Conservation (phyloP, 225 moss, liverwort and hornwort genomes). For the Sphagnum tenellum region DNA sequence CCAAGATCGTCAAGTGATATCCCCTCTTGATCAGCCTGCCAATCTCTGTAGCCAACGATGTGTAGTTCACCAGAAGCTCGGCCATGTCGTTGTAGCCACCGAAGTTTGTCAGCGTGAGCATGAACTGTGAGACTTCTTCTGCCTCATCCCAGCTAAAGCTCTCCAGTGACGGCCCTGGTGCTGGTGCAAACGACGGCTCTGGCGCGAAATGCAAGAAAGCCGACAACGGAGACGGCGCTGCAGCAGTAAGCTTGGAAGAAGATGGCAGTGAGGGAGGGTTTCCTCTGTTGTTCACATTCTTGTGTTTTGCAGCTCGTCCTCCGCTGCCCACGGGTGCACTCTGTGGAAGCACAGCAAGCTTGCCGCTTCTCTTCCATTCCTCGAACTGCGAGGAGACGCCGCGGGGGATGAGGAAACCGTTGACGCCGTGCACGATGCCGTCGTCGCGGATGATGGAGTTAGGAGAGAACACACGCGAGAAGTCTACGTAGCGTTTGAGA, state of each 20-base stretch:
- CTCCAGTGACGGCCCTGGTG: conserved; percentile 52
- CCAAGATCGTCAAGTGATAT: conserved; percentile 65
- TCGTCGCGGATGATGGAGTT: conserved; percentile 69
- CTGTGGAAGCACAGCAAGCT: conserved; percentile 28
- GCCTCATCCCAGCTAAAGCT: conserved; percentile 25
- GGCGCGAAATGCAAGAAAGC: not conserved
- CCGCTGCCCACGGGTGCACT: conserved; percentile 17
- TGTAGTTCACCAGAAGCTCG: conserved; percentile 65
- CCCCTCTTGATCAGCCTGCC: conserved; percentile 57
- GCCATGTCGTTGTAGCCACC: conserved; percentile 82
- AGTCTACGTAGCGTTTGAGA: conserved; percentile 41
- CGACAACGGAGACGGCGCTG: not conserved
- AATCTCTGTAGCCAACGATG: conserved; percentile 62
- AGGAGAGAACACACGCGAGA: conserved; percentile 53
- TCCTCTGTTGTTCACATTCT: too few relatives aligned
- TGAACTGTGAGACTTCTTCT: conserved; percentile 46
- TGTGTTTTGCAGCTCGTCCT: too few relatives aligned
- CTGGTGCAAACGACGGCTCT: conserved; percentile 38
- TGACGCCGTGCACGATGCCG: conserved; percentile 78
- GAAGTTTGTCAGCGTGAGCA: conserved; percentile 44
- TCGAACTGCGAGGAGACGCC: conserved; percentile 33
- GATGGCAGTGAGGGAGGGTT: not conserved
- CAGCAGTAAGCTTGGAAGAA: conserved; percentile 4
- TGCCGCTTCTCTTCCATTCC: conserved; percentile 26
- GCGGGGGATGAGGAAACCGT: conserved; percentile 56